A percentile compares a stretch with the other conserved stretches of the same genome.
Evolutionary conservation across 768 basidiomycete species (phyloP).

Genomic region (Xerocomellus intermedius): DNA sequence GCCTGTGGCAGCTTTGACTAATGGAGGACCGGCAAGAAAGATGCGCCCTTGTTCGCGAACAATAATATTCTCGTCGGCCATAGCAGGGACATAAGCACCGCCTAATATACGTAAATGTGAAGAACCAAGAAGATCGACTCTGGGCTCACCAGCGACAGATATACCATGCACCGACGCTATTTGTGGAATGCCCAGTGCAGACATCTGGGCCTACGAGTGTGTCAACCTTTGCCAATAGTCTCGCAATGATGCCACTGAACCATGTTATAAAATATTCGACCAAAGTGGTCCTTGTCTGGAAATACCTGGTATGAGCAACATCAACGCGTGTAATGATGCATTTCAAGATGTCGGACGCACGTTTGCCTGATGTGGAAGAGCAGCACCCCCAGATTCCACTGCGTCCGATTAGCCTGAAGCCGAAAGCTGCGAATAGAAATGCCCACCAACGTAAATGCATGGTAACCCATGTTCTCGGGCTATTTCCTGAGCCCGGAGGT

Average conservation of each 20-base stretch:
- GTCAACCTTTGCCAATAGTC: conserved; percentile 8
- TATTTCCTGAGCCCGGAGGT: conserved; percentile 90
- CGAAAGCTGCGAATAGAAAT: neutral
- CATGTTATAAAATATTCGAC: conserved; percentile 97
- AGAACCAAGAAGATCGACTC: neutral
- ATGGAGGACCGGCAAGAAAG: conserved; percentile 91
- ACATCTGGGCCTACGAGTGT: conserved; percentile 79
- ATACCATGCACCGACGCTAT: conserved; percentile 94
- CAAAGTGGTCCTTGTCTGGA: conserved; percentile 94
- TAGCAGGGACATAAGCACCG: conserved; percentile 93
- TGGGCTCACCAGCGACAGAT: conserved; percentile 70
- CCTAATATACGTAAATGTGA: conserved; percentile 39
- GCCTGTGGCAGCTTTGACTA: conserved; percentile 93
- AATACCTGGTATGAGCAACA: conserved; percentile 52
- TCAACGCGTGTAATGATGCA: neutral
- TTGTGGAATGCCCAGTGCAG: conserved; percentile 86
- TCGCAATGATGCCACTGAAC: conserved; percentile 36
- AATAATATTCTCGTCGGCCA: conserved; percentile 94
- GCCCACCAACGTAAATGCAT: conserved; percentile 87
- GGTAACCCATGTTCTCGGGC: conserved; percentile 89
- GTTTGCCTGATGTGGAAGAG: conserved; percentile 88
- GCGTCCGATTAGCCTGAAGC: conserved; percentile 7
- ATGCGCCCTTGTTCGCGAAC: conserved; percentile 90
- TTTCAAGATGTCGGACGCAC: conserved; percentile 26
- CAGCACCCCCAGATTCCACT: conserved; percentile 96